Base-by-base conservation (phyloP, 495 filamentous ascomycete genomes). In the Penicillium goetzii region DNA sequence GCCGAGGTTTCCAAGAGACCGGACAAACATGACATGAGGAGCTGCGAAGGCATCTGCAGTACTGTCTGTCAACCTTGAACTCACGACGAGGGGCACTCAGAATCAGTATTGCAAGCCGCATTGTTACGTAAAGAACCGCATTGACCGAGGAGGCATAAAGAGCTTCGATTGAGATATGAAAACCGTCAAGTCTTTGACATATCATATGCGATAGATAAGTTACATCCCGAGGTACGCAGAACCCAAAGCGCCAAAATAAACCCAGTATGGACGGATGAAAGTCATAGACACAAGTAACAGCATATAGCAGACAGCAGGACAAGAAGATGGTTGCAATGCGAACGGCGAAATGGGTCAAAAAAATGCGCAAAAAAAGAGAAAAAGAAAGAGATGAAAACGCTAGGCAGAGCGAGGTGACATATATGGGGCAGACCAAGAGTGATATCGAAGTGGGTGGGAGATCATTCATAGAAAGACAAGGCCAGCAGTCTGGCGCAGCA, bases 321-420 rank as follows among this genome's bases (percentile, higher is more conserved):
- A 30, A 32, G 6, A 25, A 32, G 9, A 52, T 47, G 1, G 14
- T 4, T 30, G 47, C 40, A n/a, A 47, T 19, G 17, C 10, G 14
- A 26, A n/a, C 6, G 23, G 50, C 30, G n/a, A 21, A 25, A 5
- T 32, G 7, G 50, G 21, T 21, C 49, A 4, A 52, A 26, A 52
- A 32, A 15, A 8, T 26, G 3, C 34, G 17, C 15, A 38, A n/a
- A 26, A 26, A 4, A 2, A 19, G 21, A 30, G 11, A 23, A 53
- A 40, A 11, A 52, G 41, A 60, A 52, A 40, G 32, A 60, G 47
- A 38, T 40, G 33, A 23, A 36, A 59, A 59, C 41, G 57, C 41
- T 38, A 59, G 45, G 30, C 43, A 28, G 3, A 59, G 30, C 34
- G 23, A 57, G 19, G 25, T 43, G 33, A 41, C 33, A 38, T 45